Percentiles rank a stretch among this genome's conserved stretches.
phyloP scores from a whole-genome alignment of 148 eudicot genomes.

The Rhododendron henanense region DNA sequence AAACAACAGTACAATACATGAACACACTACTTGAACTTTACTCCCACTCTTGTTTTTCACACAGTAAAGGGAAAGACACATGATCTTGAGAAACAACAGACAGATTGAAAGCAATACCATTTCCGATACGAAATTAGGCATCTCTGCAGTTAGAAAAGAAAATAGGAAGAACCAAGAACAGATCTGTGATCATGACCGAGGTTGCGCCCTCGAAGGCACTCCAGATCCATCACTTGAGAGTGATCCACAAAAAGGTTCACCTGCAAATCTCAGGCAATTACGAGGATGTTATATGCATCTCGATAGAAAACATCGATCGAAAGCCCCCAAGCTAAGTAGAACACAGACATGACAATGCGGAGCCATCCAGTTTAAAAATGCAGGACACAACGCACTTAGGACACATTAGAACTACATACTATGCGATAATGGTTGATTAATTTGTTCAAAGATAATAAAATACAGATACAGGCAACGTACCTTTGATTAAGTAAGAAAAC shows the following conservation, averaged over 20 bases:
- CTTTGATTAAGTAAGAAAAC: neutral
- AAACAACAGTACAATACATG: neutral
- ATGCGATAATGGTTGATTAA: neutral
- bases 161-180: constrained; percentile 62
- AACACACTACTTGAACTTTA: neutral
- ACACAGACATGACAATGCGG: neutral
- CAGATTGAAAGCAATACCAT: neutral
- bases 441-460: neutral
- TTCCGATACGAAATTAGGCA: neutral
- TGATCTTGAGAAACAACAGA: neutral
- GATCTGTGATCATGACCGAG: constrained; percentile 71
- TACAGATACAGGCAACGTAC: neutral
- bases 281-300: neutral
- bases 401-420: neutral
- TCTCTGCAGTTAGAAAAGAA: constrained; percentile 22
- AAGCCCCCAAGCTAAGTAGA: neutral
- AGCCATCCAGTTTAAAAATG: neutral
- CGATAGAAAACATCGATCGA: neutral
- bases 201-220: constrained; percentile 78
- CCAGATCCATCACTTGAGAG: constrained; percentile 80
- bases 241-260: constrained; percentile 94
- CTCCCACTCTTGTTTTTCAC: neutral
- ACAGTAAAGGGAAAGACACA: neutral
- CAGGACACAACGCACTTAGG: neutral
- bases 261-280: constrained; percentile 30